Evolutionary conservation across 257 asterid genomes (phyloP), one percentile per base, ranked within the genome.

Genomic region (Forsythia suspensa): DNA sequence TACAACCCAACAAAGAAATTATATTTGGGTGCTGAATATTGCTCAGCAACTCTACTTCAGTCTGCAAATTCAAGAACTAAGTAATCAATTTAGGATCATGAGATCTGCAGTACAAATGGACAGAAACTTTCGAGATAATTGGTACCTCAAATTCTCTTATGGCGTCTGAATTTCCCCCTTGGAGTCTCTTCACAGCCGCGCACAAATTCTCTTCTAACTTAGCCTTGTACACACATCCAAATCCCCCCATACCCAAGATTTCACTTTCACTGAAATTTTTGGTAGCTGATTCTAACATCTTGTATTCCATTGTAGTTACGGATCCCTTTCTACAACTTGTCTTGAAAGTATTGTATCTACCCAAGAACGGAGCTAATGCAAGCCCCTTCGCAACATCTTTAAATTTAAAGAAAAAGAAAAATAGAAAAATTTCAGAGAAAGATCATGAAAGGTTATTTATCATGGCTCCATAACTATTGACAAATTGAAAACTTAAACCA

Each of bases 191-290:
- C 48, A 92, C 94, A 72, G 97, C 97, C 66, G 80, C 92, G 82
- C 72, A 83, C 34, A 73, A 71, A 79, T 85, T 75, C 5, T 82
- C 92, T 34, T 87, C 89, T 70, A 92, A 84, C 61, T 82, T 82
- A 80, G 83, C 97, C 80, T 71, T 85, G 86, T 92, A 92, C 4
- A 92, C 97, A 74, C 90, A 83, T 71, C 97, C 97, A 71, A 90
- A 92, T 67, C 95, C 97, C 52, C 97, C 97, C 1, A 66, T 78
- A 15, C 97, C 97, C 85, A 92, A 80, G 1, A 90, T 83, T 20
- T 88, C 86, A 40, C 77, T 84, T 39, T 90, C 89, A 18, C 69
- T 46, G 75, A 92, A 92, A 80, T 80, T 76, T 51, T 86, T 85
- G 7, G 97, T 88, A 41, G 96, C 96, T 20, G 80, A 73, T 85